phyloP scores from a whole-genome alignment of 1,284 basidiomycete species.

The Earliella scabrosa region DNA sequence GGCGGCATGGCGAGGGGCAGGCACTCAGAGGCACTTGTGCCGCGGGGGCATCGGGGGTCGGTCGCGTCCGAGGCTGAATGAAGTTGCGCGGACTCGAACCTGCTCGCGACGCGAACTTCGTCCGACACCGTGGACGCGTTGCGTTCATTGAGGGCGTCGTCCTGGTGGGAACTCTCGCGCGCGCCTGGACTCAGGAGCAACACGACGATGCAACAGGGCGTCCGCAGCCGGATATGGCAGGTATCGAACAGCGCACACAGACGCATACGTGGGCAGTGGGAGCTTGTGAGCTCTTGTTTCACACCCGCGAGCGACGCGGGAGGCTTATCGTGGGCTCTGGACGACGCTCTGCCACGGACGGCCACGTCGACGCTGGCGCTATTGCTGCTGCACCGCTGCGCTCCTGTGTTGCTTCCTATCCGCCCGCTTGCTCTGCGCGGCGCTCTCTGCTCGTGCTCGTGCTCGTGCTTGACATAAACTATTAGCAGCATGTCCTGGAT shows the following conservation, averaged over 20 bases:
- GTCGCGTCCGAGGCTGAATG: background rate
- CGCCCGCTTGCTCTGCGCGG: slow-evolving; percentile 11
- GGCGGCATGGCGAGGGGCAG: background rate
- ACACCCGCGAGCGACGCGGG: background rate
- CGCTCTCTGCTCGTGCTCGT: no score
- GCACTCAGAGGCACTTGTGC: no score
- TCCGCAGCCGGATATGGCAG: slow-evolving; percentile 1
- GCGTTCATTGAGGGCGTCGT: no score
- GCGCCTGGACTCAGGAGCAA: background rate
- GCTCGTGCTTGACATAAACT: background rate
- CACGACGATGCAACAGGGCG: background rate
- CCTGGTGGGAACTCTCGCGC: background rate
- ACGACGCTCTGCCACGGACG: background rate
- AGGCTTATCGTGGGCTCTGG: background rate
- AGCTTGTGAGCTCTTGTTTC: background rate
- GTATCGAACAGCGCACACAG: no score
- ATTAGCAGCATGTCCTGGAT: slow-evolving; percentile 55
- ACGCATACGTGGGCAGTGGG: slow-evolving; percentile 7
- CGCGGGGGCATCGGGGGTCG: no score
- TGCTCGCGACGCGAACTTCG: no score
- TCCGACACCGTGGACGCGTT: no score
- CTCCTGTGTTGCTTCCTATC: slow-evolving; percentile 10
- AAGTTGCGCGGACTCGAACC: no score
- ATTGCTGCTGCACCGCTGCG: background rate
- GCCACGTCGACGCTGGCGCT: slow-evolving; percentile 3